Base-by-base conservation (phyloP, 1,139 yeast species). In the Candida sanyaensis region DNA sequence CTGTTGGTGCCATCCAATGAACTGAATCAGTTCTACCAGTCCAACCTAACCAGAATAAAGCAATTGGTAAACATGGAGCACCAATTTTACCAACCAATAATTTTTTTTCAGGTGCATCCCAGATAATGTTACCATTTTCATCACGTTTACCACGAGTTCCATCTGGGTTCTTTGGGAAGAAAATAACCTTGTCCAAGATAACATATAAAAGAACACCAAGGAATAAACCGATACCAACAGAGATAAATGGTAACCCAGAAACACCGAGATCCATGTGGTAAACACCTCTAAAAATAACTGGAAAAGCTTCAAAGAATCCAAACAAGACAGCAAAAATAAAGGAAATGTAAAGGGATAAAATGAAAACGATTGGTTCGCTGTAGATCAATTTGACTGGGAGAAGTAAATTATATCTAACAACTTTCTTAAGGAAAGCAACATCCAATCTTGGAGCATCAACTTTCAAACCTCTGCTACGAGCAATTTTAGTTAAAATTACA, bases 1-100 rank as follows among this genome's bases (percentile, higher is more conserved):
- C 80, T 40, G 84, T 74, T 10, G 96, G 91, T 12, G 83, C 86
- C 71, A 87, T 83, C 95, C 95, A 89, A 64, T 88, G 95, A 29
- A 87, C 52, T 1, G 60, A 53, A 5, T 46, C 43, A 6, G 41
- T 41, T 59, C 80, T 77, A 6, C 89, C 80, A 4, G 92, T 77
- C 96, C 96, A 88, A 11, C 86, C 96, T 50, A 87, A 73, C 95
- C 95, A 88, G 66, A 88, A 88, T 50, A 88, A 72, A 0, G 89
- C 77, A 41, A 83, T 71, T 13, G 92, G 92, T 52, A 88, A 69
- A 24, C 81, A 75, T 30, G 85, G 62, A 2, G 91, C 82, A 27
- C 89, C 87, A 50, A 81, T 64, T 54, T 81, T 77, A 50, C 83
- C 83, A 9, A 80, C 57, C 21, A 67, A 51, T 50, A 74, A 65